phyloP scores from a whole-genome alignment of 202 grass and related monocot species.

The Schoenoplectus triqueter region DNA sequence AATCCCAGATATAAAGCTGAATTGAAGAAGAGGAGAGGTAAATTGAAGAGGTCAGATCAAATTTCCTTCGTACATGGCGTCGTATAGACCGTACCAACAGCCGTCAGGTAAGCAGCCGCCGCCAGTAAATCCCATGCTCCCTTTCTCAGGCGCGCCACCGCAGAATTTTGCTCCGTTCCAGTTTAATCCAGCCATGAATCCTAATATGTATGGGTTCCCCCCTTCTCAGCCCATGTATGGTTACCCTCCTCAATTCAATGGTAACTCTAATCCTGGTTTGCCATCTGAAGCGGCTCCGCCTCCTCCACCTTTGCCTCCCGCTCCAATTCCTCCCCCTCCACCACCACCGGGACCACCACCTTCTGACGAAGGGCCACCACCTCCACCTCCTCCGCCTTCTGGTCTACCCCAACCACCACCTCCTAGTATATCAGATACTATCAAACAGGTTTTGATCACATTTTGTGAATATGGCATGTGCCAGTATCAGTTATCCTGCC shows the following conservation, averaged over 20 bases:
- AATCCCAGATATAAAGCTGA: neutral
- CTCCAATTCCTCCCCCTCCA: conserved; percentile 45
- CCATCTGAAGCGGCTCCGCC: conserved; percentile 26
- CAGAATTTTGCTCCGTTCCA: conserved; percentile 24
- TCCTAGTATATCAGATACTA: conserved; percentile 25
- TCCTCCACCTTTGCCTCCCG: conserved; percentile 50
- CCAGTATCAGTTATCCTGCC: neutral
- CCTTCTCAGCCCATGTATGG: conserved; percentile 56
- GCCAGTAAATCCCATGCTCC: conserved; percentile 31
- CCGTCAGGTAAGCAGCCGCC: conserved; percentile 40
- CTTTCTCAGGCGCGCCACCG: neutral
- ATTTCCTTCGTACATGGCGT: conserved; percentile 52
- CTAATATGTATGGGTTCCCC: conserved; percentile 41
- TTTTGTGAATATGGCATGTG: neutral
- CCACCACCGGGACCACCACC: conserved; percentile 52
- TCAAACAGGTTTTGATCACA: conserved; percentile 34
- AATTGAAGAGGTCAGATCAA: conserved; percentile 11
- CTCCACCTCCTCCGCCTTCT: conserved; percentile 51
- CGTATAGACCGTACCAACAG: conserved; percentile 62
- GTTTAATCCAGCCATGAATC: conserved; percentile 31
- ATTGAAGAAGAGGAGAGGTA: conserved; percentile 16
- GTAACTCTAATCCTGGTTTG: conserved; percentile 42
- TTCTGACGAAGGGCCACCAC: conserved; percentile 49
- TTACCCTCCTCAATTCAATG: conserved; percentile 59
- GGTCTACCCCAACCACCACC: conserved; percentile 37